A percentile compares a stretch with the other conserved stretches of the same genome.
These are phyloP conservation scores for Cordyceps javanica DNA, from an alignment of 2,329 filamentous ascomycete genomes.

Conservation along the genomic window DNA sequence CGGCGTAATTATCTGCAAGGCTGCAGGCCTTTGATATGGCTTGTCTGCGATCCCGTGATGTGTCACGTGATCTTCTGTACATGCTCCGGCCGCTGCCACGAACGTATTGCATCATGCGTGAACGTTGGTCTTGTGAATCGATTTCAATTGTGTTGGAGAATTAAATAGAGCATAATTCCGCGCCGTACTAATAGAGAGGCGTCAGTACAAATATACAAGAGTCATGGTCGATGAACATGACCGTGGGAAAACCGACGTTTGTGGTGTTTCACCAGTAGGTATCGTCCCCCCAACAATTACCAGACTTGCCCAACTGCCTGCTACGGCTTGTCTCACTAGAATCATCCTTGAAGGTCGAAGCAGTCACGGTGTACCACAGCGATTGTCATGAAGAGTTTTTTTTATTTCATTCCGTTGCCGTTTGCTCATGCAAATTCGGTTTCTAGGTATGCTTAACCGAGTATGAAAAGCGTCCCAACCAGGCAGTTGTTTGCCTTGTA, in stretches of 20 bases:
- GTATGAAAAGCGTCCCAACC: constrained; percentile 35
- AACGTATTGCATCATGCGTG: neutral
- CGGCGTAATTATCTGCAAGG: neutral
- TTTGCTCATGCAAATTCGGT: constrained; percentile 32
- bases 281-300: no score
- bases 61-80: neutral
- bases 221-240: no score
- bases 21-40: neutral
- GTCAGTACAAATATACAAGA: no score
- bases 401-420: constrained; percentile 33
- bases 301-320: no score
- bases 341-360: neutral
- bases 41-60: neutral
- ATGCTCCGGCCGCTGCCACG: neutral
- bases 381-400: constrained; percentile 13
- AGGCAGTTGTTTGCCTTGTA: constrained; percentile 29
- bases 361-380: neutral
- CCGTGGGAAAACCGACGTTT: no score
- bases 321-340: no score
- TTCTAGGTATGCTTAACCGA: constrained; percentile 32
- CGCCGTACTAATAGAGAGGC: no score
- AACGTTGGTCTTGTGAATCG: no score
- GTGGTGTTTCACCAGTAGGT: no score
- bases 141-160: no score
- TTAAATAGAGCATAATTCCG: no score